Base-by-base conservation (phyloP, 2,329 filamentous ascomycete genomes). In the Trichoderma cornu-damae region DNA sequence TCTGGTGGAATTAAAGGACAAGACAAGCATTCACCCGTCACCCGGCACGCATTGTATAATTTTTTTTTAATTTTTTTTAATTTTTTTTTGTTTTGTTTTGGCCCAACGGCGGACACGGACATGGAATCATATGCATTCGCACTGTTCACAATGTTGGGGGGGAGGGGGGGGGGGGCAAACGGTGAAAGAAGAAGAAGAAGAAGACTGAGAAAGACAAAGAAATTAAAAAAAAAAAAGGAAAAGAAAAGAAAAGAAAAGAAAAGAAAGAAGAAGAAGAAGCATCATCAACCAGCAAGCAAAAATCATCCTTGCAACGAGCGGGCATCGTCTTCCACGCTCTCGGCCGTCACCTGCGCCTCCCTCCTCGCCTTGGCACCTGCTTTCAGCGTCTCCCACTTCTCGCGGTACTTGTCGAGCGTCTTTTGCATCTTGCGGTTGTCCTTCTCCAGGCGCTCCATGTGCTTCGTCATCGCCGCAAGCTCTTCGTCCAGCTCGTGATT, bases 1-100 rank as follows among this genome's bases (percentile, higher is more conserved):
- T 96, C 68, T 99, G 94, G 94, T 99, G 90, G 88, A 88, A 89
- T 62, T 82, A 52, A 16, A 28, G 9, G 7, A 6, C 18, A 16
- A 12, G 24, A 24, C 8, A 6, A n/a, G n/a, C n/a, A n/a, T n/a
- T n/a, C n/a, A n/a, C n/a, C n/a, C n/a, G n/a, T n/a, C n/a, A n/a
- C n/a, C n/a, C n/a, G n/a, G n/a, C n/a, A n/a, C n/a, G n/a, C n/a
- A n/a, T n/a, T n/a, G n/a, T n/a, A n/a, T n/a, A n/a, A n/a, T n/a
- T n/a, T n/a, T n/a, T n/a, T n/a, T n/a, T n/a, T n/a, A n/a, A n/a
- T n/a, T n/a, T n/a, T n/a, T n/a, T n/a, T n/a, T n/a, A n/a, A n/a
- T n/a, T n/a, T n/a, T n/a, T n/a, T n/a, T n/a, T n/a, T n/a, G n/a
- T n/a, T n/a, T n/a, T n/a, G n/a, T n/a, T n/a, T 30, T 20, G 16